Evolutionary conservation across 345 rosid genomes (phyloP).

Genomic region (Ricinus communis): DNA sequence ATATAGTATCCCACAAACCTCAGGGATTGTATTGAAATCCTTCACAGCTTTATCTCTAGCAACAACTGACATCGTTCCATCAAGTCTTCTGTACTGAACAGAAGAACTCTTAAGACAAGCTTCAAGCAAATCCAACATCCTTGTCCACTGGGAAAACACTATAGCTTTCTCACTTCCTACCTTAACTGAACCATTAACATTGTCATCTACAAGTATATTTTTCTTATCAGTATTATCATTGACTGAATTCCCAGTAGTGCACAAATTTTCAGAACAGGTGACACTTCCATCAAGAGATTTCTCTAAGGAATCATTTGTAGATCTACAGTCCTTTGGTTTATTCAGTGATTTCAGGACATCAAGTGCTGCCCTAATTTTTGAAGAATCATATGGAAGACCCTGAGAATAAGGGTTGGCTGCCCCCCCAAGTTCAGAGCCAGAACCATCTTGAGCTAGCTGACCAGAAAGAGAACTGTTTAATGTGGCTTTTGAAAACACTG

Average conservation of each 20-base stretch:
- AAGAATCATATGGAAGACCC: slow-evolving; percentile 47
- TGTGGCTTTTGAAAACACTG: slow-evolving; percentile 54
- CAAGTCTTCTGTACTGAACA: slow-evolving; percentile 89
- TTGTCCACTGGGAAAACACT: slow-evolving; percentile 97
- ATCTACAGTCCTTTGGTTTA: slow-evolving; percentile 35
- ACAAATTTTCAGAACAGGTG: slow-evolving; percentile 28
- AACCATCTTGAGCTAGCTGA: slow-evolving; percentile 31
- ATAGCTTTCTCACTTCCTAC: slow-evolving; percentile 75
- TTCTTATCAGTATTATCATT: slow-evolving; percentile 26
- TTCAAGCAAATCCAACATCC: slow-evolving; percentile 90
- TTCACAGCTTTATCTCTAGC: slow-evolving; percentile 96
- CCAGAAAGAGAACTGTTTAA: slow-evolving; percentile 42
- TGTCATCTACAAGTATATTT: slow-evolving; percentile 22
- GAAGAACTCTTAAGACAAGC: slow-evolving; percentile 63
- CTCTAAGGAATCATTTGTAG: slow-evolving; percentile 18
- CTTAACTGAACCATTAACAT: slow-evolving; percentile 33
- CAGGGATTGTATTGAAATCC: slow-evolving; percentile 88
- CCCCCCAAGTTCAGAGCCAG: slow-evolving; percentile 38
- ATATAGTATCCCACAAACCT: slow-evolving; percentile 48
- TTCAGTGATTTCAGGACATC: slow-evolving; percentile 71
- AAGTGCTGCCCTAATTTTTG: slow-evolving; percentile 89
- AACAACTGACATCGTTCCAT: slow-evolving; percentile 94
- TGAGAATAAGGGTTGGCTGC: slow-evolving; percentile 30
- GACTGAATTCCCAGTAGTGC: slow-evolving; percentile 16
- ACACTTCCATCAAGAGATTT: slow-evolving; percentile 28